These are phyloP conservation scores for Globisporangium acanthophoron DNA, from an alignment of 352 stramenopile species.

Conservation along the genomic window DNA sequence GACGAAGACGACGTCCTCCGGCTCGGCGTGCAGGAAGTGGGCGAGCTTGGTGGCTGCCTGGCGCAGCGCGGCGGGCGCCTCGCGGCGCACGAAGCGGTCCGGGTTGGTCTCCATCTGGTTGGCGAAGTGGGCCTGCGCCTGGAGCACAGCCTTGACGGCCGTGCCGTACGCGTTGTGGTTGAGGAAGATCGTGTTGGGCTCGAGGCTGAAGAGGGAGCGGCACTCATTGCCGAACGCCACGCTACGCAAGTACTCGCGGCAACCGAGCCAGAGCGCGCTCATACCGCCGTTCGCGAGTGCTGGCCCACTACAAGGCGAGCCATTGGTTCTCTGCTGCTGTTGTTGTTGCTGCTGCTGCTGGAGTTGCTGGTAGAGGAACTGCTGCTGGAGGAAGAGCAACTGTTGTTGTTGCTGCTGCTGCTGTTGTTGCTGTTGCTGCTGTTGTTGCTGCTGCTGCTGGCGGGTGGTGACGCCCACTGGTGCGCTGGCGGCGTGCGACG, in stretches of 20 bases:
- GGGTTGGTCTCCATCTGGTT: slow-evolving; percentile 87
- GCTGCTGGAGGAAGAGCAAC: slow-evolving; percentile 3
- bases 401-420: slow-evolving; percentile 5
- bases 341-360: slow-evolving; percentile 6
- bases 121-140: slow-evolving; percentile 79
- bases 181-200: slow-evolving; percentile 72
- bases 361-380: slow-evolving; percentile 11
- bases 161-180: slow-evolving; percentile 84
- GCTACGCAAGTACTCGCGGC: slow-evolving; percentile 52
- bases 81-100: slow-evolving; percentile 76
- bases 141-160: slow-evolving; percentile 65
- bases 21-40: slow-evolving; percentile 59
- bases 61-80: slow-evolving; percentile 53
- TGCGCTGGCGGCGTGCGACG: slow-evolving; percentile 12
- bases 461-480: slow-evolving; percentile 8
- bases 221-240: slow-evolving; percentile 59
- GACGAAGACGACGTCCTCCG: slow-evolving; percentile 82
- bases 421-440: slow-evolving; percentile 12
- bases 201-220: slow-evolving; percentile 74
- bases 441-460: slow-evolving; percentile 12
- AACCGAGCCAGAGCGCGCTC: slow-evolving; percentile 67
- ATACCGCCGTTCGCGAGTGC: slow-evolving; percentile 25
- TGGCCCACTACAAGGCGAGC: slow-evolving; percentile 2
- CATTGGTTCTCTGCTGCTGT: not conserved
- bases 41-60: slow-evolving; percentile 60